Evolutionary conservation across 768 basidiomycete species (phyloP).

Genomic region (Pulveroboletus frians): DNA sequence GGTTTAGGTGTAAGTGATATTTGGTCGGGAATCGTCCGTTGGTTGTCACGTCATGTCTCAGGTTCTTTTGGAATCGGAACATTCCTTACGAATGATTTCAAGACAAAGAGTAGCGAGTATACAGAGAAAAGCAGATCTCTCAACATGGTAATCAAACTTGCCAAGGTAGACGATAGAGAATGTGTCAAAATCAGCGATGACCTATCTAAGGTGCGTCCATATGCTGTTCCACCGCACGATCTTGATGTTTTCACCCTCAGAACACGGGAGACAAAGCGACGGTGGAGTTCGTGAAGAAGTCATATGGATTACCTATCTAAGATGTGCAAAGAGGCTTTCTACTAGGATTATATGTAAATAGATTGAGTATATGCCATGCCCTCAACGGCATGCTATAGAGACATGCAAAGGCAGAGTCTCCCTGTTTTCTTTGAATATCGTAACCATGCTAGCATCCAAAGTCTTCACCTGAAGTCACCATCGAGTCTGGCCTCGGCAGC

Average conservation of each 20-base stretch:
- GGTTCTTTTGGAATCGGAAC: constrained; percentile 95
- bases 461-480: constrained; percentile 33
- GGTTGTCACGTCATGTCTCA: constrained; percentile 25
- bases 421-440: constrained; percentile 48
- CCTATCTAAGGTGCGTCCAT: constrained; percentile 56
- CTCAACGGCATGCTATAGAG: background rate
- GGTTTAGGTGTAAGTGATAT: constrained; percentile 49
- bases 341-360: background rate
- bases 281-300: constrained; percentile 52
- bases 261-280: constrained; percentile 64
- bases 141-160: constrained; percentile 94
- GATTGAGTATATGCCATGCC: background rate
- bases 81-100: constrained; percentile 86
- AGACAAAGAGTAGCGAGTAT: constrained; percentile 37
- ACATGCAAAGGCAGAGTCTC: constrained; percentile 33
- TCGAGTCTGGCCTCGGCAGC: constrained; percentile 39
- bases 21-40: no score
- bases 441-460: constrained; percentile 31
- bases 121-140: constrained; percentile 69
- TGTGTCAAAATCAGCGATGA: constrained; percentile 97
- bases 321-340: no score
- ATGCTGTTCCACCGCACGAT: background rate
- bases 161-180: constrained; percentile 61
- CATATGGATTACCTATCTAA: constrained; percentile 9
- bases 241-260: constrained; percentile 31